These are phyloP conservation scores for Auriscalpium orientale DNA, from an alignment of 768 basidiomycete genomes.

Conservation along the genomic window DNA sequence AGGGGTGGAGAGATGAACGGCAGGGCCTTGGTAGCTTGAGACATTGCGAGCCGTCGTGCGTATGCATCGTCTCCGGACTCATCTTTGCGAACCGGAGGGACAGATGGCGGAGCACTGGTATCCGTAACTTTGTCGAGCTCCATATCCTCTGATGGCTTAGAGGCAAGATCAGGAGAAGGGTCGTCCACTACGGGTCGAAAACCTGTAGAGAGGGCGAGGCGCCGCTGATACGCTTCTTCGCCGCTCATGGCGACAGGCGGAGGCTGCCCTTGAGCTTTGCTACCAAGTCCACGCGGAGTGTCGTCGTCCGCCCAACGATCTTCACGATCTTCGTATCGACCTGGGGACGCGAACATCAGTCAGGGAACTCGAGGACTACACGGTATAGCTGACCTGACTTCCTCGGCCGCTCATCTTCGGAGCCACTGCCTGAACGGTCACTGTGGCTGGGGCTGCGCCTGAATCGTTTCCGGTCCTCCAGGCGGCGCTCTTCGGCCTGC, in stretches of 20 bases:
- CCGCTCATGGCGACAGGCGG: constrained; percentile 46
- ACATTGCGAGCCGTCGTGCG: not conserved
- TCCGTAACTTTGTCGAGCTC: not conserved
- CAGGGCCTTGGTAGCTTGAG: constrained; percentile 1
- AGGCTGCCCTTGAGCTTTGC: constrained; percentile 7
- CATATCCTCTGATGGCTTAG: not conserved
- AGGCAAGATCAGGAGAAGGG: not conserved
- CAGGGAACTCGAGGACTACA: not conserved
- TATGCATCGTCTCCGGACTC: not conserved
- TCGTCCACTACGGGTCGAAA: constrained; percentile 9
- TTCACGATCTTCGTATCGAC: constrained; percentile 36
- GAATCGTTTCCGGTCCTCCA: constrained; percentile 45
- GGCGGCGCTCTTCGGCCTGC: constrained; percentile 27
- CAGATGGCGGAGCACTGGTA: not conserved
- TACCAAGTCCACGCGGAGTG: constrained; percentile 28
- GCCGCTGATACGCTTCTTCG: constrained; percentile 75
- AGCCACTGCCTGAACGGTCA: constrained; percentile 54
- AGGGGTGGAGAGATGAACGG: constrained; percentile 10
- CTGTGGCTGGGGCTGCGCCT: constrained; percentile 49
- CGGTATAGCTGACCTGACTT: constrained; percentile 48
- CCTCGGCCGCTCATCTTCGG: constrained; percentile 58
- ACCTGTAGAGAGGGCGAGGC: constrained; percentile 57
- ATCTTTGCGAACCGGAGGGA: no score
- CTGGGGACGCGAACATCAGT: constrained; percentile 19
- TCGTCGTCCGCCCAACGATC: constrained; percentile 43